These are phyloP conservation scores for Penicillium hesseltinei DNA, from an alignment of 2,329 filamentous ascomycete species.

Conservation along the genomic window DNA sequence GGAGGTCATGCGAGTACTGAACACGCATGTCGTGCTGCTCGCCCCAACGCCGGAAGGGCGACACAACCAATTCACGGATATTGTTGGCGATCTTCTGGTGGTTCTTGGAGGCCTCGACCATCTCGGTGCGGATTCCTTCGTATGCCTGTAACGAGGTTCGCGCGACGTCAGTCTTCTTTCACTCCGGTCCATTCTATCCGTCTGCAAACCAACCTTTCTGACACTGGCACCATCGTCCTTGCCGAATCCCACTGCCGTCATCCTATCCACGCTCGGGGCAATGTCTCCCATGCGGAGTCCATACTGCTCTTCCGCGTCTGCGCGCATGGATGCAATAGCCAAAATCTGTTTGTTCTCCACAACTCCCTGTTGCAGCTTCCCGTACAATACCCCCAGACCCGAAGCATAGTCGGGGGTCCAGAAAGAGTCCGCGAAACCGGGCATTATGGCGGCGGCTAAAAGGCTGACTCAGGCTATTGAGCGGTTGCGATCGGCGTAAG, in stretches of 20 bases:
- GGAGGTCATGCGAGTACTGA: slow-evolving; percentile 90
- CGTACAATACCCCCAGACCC: slow-evolving; percentile 90
- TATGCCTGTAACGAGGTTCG: slow-evolving; percentile 64
- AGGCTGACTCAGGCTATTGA: not conserved
- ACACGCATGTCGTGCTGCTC: slow-evolving; percentile 89
- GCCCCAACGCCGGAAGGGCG: slow-evolving; percentile 93
- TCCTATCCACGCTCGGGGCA: slow-evolving; percentile 74
- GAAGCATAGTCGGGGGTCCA: slow-evolving; percentile 98
- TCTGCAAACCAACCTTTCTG: slow-evolving; percentile 67
- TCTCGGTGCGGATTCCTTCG: slow-evolving; percentile 86
- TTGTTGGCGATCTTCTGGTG: slow-evolving; percentile 96
- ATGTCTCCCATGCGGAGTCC: slow-evolving; percentile 79
- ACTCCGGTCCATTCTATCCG: not conserved
- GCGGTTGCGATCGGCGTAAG: not conserved
- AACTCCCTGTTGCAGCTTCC: slow-evolving; percentile 94
- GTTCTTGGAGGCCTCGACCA: slow-evolving; percentile 84
- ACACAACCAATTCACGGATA: slow-evolving; percentile 92
- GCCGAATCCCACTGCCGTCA: slow-evolving; percentile 72
- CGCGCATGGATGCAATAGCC: slow-evolving; percentile 87
- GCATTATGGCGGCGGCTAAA: slow-evolving; percentile 57
- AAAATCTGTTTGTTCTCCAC: slow-evolving; percentile 93
- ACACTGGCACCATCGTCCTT: slow-evolving; percentile 94
- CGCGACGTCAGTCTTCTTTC: not conserved
- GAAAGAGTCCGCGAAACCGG: slow-evolving; percentile 91
- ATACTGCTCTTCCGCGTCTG: slow-evolving; percentile 91